Evolutionary conservation across 352 stramenopile genomes (phyloP), one percentile per base, ranked within the genome.

Genomic region (Globisporangium orthogonon): DNA sequence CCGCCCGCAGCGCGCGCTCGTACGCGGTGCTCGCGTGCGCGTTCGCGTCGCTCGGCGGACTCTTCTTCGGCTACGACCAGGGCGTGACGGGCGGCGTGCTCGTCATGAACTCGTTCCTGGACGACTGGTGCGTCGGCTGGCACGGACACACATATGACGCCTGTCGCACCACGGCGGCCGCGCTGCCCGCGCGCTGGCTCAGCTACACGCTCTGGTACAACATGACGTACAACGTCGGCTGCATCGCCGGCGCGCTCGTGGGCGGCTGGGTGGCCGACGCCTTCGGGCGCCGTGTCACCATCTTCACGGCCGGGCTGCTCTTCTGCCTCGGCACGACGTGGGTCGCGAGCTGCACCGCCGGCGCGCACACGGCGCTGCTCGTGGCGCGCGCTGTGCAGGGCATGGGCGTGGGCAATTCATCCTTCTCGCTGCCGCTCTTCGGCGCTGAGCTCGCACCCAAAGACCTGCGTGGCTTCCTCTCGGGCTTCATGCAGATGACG

Each of bases 401-500:
- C 50, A 52, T 63, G 4, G 61, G 61, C n/a, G 61, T 63, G n/a
- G 65, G 65, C 10, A 67, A 65, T 45, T 71, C 63, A 28, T 74
- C 63, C 18, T 71, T 68, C 49, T 69, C 53, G 28, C 47, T 69
- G 41, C 66, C 60, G 18, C 58, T 71, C 30, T 68, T 65, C 15
- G 63, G 67, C 45, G 67, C 65, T 1, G 67, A 75, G 46, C 65
- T 75, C 53, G 64, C 65, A 1, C 65, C 67, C 23, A 75, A 75
- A 53, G 67, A 75, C 18, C 62, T 73, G 14, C 67, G 67, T 39
- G 67, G 67, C 5, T 62, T 75, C 37, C 49, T 75, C 30, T 63
- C 67, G 23, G 67, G 67, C 29, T 75, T 75, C 56, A 75, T 71
- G 65, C 65, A 71, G 41, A 71, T 71, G 65, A 63, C 60, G 15